These are phyloP conservation scores for Mycena belliarum DNA, from an alignment of 768 basidiomycete species.

Conservation along the genomic window DNA sequence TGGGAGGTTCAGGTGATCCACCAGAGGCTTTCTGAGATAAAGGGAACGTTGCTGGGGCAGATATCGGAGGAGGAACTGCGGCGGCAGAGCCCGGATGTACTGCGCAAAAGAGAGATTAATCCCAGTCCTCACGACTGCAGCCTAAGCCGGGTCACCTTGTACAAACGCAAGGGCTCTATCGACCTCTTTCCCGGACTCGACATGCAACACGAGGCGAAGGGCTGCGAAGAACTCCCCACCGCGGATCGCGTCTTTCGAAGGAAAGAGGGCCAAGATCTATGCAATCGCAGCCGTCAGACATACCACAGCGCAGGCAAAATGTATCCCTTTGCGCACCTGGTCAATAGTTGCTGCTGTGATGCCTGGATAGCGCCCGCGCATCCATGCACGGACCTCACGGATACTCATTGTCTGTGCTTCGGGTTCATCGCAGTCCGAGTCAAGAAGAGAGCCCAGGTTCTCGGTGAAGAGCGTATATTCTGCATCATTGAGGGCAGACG, in stretches of 20 bases:
- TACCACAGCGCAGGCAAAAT: conserved; percentile 1
- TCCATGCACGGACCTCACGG: conserved; percentile 74
- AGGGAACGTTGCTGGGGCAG: conserved; percentile 12
- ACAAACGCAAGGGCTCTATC: conserved; percentile 72
- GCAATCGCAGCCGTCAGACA: background rate
- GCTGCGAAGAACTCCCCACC: conserved; percentile 80
- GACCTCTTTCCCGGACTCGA: conserved; percentile 57
- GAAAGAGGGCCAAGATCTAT: conserved; percentile 69
- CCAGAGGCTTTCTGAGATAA: background rate
- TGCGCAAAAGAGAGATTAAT: conserved; percentile 1
- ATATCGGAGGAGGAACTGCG: conserved; percentile 20
- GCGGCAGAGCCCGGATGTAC: conserved; percentile 22
- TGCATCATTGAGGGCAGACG: conserved; percentile 72
- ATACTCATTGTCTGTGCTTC: conserved; percentile 26
- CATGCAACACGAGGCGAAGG: conserved; percentile 65
- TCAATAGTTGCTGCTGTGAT: conserved; percentile 57
- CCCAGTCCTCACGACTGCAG: background rate
- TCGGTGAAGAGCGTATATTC: conserved; percentile 72
- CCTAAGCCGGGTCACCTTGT: conserved; percentile 54
- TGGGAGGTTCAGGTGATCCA: background rate
- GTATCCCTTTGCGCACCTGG: conserved; percentile 48
- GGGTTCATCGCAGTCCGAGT: conserved; percentile 30
- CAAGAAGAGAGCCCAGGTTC: conserved; percentile 55
- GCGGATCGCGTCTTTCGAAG: conserved; percentile 57
- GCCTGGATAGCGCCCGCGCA: conserved; percentile 66